A percentile compares a stretch with the other conserved stretches of the same genome.
These are phyloP conservation scores for Boletus eberwhitei DNA, from an alignment of 768 basidiomycete species.

Conservation along the genomic window DNA sequence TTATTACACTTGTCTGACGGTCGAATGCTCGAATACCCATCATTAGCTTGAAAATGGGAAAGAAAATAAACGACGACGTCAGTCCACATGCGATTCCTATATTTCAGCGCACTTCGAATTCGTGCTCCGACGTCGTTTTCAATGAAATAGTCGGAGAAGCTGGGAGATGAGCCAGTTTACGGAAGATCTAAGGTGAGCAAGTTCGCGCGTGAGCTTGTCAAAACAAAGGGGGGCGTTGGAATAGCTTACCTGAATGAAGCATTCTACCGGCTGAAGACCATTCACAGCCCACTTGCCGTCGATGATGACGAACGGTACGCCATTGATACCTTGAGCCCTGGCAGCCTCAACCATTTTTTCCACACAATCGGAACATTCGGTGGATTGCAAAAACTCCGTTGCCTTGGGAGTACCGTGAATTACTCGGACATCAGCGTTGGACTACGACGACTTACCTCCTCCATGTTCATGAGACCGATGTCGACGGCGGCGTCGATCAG, in stretches of 20 bases:
- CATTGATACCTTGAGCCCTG: slow-evolving; percentile 40
- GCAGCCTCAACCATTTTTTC: slow-evolving; percentile 37
- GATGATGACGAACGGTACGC: slow-evolving; percentile 51
- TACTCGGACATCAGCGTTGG: background rate
- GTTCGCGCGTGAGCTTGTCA: background rate
- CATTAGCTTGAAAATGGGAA: background rate
- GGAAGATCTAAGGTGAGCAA: slow-evolving; percentile 23
- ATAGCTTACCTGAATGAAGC: slow-evolving; percentile 33
- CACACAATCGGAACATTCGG: slow-evolving; percentile 38
- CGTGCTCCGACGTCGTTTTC: background rate
- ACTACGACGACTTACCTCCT: slow-evolving; percentile 27
- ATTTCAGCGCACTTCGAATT: background rate
- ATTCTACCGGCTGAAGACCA: slow-evolving; percentile 41
- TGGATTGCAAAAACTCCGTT: slow-evolving; percentile 36
- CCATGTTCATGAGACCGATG: slow-evolving; percentile 34
- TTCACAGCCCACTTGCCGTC: slow-evolving; percentile 43
- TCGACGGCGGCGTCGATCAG: slow-evolving; percentile 36
- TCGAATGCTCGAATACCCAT: background rate
- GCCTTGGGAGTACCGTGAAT: slow-evolving; percentile 25
- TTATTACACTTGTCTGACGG: background rate
- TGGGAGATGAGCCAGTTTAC: slow-evolving; percentile 24
- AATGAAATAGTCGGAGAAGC: background rate
- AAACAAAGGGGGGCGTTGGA: background rate
- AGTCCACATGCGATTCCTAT: no score
- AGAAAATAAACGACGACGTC: background rate